Evolutionary conservation across 2,329 filamentous ascomycete species (phyloP), one percentile per base, ranked within the genome.

Genomic region (Bipolaris gigantea): DNA sequence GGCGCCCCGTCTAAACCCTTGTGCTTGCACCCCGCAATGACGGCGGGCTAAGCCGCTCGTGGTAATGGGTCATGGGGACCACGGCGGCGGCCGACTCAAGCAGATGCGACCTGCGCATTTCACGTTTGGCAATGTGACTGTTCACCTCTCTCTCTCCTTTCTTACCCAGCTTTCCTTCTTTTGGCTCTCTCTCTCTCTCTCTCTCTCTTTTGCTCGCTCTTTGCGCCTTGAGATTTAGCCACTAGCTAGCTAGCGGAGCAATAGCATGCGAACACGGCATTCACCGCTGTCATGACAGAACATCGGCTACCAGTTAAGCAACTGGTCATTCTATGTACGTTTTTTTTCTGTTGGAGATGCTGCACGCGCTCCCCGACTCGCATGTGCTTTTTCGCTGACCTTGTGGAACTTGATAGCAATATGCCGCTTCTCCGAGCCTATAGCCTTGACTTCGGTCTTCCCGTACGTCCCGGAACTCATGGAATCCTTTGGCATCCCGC

Each of bases 391-490:
- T 46, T 55, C 50, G 52, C 59, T 57, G 18, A 49, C 48, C 15
- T 58, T 47, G 27, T 30, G 7, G 11, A 4, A 2, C 2, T 4
- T 36, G 25, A n/a, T 66, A 96, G 92, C 91, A 73, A 90, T 96
- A 80, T 92, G 95, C 71, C 90, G 92, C 59, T 85, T 97, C 63
- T 90, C 92, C 48, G 92, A 97, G 75, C 92, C 92, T 19, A 93
- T 97, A 65, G 92, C 92, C 46, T 83, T 97, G 60, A 96, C 92
- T 1, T 94, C 90, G 69, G 94, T 96, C 75, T 95, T 93, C 67
- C 92, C 92, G 18, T 97, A 96, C 90, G 56, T 95, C 87, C 34
- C 93, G 90, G 74, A 75, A 48, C 73, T 76, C 65, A 75, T 76
- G 64, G 72, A 76, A 55, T 70, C 64, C 4, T 76, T 76, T 52